Percentiles rank a stretch among this genome's conserved stretches.
Evolutionary conservation across 768 basidiomycete species (phyloP).

Genomic region (Agrocybe chaxingu): DNA sequence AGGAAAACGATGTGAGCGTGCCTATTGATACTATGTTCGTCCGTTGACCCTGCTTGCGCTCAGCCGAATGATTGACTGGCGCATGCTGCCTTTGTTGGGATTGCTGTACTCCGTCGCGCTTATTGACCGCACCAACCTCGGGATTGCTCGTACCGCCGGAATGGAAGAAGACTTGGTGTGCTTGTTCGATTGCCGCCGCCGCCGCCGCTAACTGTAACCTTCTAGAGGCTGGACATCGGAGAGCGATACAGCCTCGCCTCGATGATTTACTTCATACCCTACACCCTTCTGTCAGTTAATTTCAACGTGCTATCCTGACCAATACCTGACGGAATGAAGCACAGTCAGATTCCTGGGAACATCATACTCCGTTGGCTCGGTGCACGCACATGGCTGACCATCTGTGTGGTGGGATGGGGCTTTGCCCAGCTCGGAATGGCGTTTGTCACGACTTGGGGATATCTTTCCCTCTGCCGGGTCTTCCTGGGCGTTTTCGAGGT

Average conservation of each 20-base stretch:
- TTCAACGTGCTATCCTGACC: not conserved
- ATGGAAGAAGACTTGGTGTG: conserved; percentile 33
- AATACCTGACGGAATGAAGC: not conserved
- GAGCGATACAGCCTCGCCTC: conserved; percentile 32
- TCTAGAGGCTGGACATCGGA: conserved; percentile 17
- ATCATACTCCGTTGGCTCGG: conserved; percentile 25
- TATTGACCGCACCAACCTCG: conserved; percentile 32
- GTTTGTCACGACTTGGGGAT: conserved; percentile 26
- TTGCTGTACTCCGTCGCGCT: conserved; percentile 31
- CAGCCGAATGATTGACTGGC: conserved; percentile 30
- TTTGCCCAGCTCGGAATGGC: conserved; percentile 30
- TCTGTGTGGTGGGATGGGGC: conserved; percentile 29
- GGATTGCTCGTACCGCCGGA: conserved; percentile 31
- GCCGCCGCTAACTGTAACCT: conserved; percentile 19
- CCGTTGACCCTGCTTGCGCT: not conserved
- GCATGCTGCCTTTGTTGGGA: conserved; percentile 33
- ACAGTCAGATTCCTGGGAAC: conserved; percentile 30
- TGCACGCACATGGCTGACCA: conserved; percentile 25
- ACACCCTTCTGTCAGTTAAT: conserved; percentile 28
- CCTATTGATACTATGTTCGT: not conserved
- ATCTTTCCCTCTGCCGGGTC: conserved; percentile 23
- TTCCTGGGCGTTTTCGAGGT: conserved; percentile 29
- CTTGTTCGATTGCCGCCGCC: conserved; percentile 9
- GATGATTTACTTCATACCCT: conserved; percentile 34
- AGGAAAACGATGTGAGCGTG: conserved; percentile 14